Conservation (phyloP, 2,329 filamentous ascomycete species). For the Cyclaneusma minus region DNA sequence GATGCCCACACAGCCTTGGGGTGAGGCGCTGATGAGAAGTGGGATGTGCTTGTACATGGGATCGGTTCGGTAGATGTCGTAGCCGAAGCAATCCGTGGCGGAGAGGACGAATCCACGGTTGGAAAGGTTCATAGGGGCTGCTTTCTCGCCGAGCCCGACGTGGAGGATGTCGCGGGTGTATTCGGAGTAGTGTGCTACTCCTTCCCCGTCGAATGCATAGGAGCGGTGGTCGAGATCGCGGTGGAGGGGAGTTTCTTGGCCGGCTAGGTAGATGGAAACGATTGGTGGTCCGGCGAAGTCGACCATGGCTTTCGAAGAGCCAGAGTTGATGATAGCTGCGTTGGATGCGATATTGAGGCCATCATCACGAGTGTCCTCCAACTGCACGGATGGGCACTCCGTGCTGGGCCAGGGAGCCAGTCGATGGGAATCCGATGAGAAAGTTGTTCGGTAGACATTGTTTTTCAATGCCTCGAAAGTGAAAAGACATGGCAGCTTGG, state of each 20-base stretch:
- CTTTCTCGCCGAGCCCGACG: conserved; percentile 57
- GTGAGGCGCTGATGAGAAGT: conserved; percentile 51
- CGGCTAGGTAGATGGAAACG: conserved; percentile 37
- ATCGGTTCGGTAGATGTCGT: conserved; percentile 55
- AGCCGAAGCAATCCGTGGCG: conserved; percentile 58
- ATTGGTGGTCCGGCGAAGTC: conserved; percentile 43
- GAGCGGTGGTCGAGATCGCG: conserved; percentile 48
- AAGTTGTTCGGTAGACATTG: conserved; percentile 54
- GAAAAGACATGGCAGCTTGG: conserved; percentile 33
- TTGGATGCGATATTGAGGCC: conserved; percentile 9
- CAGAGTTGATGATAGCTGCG: conserved; percentile 26
- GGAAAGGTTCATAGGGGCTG: conserved; percentile 56
- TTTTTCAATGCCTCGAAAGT: conserved; percentile 44
- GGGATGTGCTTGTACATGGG: conserved; percentile 66
- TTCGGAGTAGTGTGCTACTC: conserved; percentile 47
- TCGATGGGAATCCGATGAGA: conserved; percentile 43
- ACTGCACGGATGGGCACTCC: conserved; percentile 23
- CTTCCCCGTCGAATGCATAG: conserved; percentile 44
- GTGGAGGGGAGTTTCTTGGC: conserved; percentile 36
- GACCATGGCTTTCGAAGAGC: conserved; percentile 34
- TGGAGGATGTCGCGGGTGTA: conserved; percentile 49
- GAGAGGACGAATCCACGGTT: conserved; percentile 50
- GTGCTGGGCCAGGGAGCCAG: conserved; percentile 50
- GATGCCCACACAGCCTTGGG: conserved; percentile 45
- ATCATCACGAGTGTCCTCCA: conserved; percentile 11